Percentiles rank a stretch among this genome's conserved stretches.
Evolutionary conservation across 257 asterid genomes (phyloP).

Genomic region (Galeopsis tetrahit): DNA sequence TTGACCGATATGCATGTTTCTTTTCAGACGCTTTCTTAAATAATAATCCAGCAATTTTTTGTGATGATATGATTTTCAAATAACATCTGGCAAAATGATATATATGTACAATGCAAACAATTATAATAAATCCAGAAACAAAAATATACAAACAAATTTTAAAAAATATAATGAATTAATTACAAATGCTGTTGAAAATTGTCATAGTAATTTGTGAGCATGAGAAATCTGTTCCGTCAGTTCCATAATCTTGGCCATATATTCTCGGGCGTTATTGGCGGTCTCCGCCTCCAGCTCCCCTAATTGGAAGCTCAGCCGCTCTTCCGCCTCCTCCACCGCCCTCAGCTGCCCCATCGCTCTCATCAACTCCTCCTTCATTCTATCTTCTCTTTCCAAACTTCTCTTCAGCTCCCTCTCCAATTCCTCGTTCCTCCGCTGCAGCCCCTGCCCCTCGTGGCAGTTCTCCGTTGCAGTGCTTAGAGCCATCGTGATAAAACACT

Average conservation of each 20-base stretch:
- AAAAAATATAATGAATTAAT: no score
- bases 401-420: conserved; percentile 58
- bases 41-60: neutral
- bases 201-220: conserved; percentile 40
- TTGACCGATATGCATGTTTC: neutral
- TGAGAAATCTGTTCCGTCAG: conserved; percentile 56
- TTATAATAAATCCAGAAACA: no score
- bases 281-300: conserved; percentile 92
- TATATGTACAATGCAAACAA: no score
- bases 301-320: conserved; percentile 73
- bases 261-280: conserved; percentile 53
- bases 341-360: conserved; percentile 46
- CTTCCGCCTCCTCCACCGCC: conserved; percentile 93
- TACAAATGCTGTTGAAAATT: conserved; percentile 16
- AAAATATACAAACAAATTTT: no score
- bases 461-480: neutral
- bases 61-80: neutral
- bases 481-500: conserved; percentile 19
- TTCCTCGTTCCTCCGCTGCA: conserved; percentile 71
- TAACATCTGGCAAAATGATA: neutral
- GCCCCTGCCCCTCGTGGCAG: conserved; percentile 32
- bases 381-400: conserved; percentile 64
- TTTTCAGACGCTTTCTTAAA: neutral
- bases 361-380: conserved; percentile 51
- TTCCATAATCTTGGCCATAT: conserved; percentile 43